Conservation (phyloP, 2,329 filamentous ascomycete genomes). For the Sporothrix mexicana region DNA sequence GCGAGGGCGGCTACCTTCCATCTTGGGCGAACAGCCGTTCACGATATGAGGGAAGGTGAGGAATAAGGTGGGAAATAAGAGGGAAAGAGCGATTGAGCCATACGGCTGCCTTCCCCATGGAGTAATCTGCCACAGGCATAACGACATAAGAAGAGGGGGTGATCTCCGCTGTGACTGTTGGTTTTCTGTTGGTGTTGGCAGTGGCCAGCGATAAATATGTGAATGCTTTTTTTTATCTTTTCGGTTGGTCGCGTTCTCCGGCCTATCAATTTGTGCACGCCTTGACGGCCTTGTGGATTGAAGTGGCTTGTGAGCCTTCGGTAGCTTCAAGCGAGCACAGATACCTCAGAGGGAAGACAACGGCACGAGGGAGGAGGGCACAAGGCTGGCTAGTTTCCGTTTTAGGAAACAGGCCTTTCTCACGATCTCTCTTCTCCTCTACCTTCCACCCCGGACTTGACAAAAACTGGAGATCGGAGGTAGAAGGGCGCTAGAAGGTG, state of each 20-base stretch:
- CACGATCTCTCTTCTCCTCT: neutral
- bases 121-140: neutral
- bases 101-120: neutral
- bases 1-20: neutral
- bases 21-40: neutral
- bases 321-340: neutral
- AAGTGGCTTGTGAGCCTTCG: neutral
- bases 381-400: conserved; percentile 16
- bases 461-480: neutral
- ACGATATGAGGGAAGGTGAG: neutral
- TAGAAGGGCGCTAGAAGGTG: conserved; percentile 10
- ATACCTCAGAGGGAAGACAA: neutral
- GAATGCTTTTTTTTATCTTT: neutral
- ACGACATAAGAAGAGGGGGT: neutral
- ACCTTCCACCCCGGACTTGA: neutral
- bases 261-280: neutral
- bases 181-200: neutral
- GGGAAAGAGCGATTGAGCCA: neutral
- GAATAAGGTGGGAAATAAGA: neutral
- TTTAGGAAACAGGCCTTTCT: neutral
- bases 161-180: neutral
- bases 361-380: neutral
- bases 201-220: neutral
- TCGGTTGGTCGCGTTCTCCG: conserved; percentile 6
- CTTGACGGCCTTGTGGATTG: neutral